Conservation (phyloP, 192 early-diverging fungal species). For the Linnemannia exigua region DNA sequence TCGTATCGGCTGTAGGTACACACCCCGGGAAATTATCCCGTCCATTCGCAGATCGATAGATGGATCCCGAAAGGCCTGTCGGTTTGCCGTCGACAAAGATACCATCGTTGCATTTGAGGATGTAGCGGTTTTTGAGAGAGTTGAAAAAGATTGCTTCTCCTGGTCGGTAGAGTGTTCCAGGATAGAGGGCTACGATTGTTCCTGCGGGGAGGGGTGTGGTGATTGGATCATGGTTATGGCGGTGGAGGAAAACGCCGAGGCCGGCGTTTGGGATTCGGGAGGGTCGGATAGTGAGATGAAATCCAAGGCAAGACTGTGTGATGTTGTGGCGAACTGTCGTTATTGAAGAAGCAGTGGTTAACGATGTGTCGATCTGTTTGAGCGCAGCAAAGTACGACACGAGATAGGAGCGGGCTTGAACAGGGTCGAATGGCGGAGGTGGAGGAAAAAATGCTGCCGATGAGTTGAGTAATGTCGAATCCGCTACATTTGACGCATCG, state of each 20-base stretch:
- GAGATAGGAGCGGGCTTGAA: conserved; percentile 10
- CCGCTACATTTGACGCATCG: too few species aligned
- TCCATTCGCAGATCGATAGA: conserved; percentile 56
- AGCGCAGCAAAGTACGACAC: conserved; percentile 19
- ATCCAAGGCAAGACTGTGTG: conserved; percentile 10
- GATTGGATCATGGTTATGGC: not conserved
- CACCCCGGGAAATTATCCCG: conserved; percentile 64
- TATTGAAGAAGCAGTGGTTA: not conserved
- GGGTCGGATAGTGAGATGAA: conserved; percentile 14
- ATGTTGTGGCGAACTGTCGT: not conserved
- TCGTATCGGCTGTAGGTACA: conserved; percentile 54
- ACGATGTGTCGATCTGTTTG: not conserved
- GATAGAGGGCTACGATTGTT: conserved; percentile 40
- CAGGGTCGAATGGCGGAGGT: conserved; percentile 16
- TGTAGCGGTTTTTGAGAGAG: conserved; percentile 61
- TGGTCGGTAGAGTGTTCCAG: conserved; percentile 58
- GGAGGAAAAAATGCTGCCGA: not conserved
- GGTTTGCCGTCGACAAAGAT: conserved; percentile 61
- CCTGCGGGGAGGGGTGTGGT: conserved; percentile 1
- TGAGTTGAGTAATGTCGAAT: not conserved
- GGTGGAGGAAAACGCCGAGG: conserved; percentile 20
- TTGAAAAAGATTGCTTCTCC: conserved; percentile 61
- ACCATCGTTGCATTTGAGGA: conserved; percentile 63
- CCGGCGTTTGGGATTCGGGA: conserved; percentile 32
- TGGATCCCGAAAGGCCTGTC: conserved; percentile 55